Conservation (phyloP, 1,139 yeast genomes). For the Scheffersomyces segobiensis region DNA sequence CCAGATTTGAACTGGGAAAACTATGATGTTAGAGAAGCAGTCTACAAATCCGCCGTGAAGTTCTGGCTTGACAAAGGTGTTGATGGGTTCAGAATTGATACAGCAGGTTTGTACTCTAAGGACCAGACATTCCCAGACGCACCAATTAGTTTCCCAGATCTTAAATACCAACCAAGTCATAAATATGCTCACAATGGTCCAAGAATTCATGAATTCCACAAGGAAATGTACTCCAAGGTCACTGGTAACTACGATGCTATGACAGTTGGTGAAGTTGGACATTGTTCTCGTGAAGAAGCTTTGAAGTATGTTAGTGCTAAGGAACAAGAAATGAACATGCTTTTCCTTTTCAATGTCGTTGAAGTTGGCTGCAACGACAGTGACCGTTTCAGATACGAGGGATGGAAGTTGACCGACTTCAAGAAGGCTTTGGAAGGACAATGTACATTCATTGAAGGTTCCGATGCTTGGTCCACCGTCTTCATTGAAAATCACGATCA, state of each 20-base stretch:
- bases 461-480: constrained; percentile 63
- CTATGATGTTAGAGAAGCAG: constrained; percentile 50
- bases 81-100: constrained; percentile 61
- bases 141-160: constrained; percentile 43
- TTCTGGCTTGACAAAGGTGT: constrained; percentile 60
- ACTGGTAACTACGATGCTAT: constrained; percentile 51
- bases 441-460: constrained; percentile 42
- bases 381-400: constrained; percentile 35
- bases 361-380: constrained; percentile 39
- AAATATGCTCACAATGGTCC: constrained; percentile 46
- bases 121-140: constrained; percentile 49
- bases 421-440: constrained; percentile 40
- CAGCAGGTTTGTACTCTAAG: constrained; percentile 55
- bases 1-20: constrained; percentile 66
- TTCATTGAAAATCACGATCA: constrained; percentile 63
- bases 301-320: constrained; percentile 50
- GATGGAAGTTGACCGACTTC: constrained; percentile 41
- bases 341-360: constrained; percentile 50
- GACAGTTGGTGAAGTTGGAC: constrained; percentile 60
- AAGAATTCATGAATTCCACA: constrained; percentile 56
- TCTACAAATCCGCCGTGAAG: constrained; percentile 48
- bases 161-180: constrained; percentile 40
- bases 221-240: constrained; percentile 49
- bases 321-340: constrained; percentile 51
- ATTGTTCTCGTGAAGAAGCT: constrained; percentile 41